Evolutionary conservation across 2,329 filamentous ascomycete species (phyloP).

Genomic region (Fonsecaea pugnacius): DNA sequence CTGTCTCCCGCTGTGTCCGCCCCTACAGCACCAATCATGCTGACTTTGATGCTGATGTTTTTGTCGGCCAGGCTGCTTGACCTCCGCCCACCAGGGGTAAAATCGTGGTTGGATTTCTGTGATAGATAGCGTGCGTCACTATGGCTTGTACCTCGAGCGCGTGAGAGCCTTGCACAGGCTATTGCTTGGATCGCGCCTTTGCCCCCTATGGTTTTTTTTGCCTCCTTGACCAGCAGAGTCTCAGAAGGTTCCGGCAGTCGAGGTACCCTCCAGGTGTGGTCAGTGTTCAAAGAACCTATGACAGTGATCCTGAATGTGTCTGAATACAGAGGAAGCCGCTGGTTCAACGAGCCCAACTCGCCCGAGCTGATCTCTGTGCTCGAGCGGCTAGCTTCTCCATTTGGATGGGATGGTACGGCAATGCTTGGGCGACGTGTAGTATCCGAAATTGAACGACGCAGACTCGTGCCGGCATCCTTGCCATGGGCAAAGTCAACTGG

Average conservation of each 20-base stretch:
- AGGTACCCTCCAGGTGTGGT: not conserved
- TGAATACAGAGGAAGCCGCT: not conserved
- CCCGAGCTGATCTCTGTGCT: not conserved
- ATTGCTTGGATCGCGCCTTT: slow-evolving; percentile 1
- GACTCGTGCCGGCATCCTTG: not conserved
- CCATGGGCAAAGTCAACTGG: not conserved
- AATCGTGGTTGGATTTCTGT: not conserved
- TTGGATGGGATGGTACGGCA: not conserved
- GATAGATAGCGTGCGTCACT: not conserved
- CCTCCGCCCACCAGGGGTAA: not conserved
- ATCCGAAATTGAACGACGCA: not conserved
- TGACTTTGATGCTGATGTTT: slow-evolving; percentile 1
- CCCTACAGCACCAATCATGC: slow-evolving; percentile 3
- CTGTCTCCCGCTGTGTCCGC: not conserved
- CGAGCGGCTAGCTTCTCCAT: too few species aligned
- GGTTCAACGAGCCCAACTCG: not conserved
- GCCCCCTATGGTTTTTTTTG: not conserved
- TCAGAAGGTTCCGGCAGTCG: not conserved
- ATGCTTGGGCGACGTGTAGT: not conserved
- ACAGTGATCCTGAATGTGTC: not conserved
- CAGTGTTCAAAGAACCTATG: not conserved
- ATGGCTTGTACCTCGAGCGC: not conserved
- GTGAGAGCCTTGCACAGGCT: not conserved
- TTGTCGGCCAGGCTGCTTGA: not conserved
- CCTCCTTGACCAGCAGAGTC: not conserved